Conservation (phyloP, 441 rosid genomes). For the Corymbia calophylla region DNA sequence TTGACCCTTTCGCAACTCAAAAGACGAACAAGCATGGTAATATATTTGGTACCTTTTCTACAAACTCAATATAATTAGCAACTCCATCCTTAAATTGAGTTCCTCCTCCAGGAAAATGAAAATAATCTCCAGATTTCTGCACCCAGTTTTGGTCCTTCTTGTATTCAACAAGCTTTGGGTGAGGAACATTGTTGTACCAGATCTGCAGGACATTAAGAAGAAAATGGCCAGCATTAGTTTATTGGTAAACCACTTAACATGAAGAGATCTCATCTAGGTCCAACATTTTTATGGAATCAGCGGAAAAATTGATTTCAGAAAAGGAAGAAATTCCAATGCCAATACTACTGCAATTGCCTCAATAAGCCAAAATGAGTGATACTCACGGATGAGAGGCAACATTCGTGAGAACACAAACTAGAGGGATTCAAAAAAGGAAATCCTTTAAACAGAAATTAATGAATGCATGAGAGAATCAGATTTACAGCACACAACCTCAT, state of each 20-base stretch:
- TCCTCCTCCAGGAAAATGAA: conserved; percentile 90
- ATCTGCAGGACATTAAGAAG: conserved; percentile 28
- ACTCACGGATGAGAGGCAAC: not conserved
- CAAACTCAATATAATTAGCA: conserved; percentile 44
- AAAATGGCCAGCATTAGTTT: not conserved
- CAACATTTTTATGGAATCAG: not conserved
- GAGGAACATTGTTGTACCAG: conserved; percentile 84
- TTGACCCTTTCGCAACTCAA: not conserved
- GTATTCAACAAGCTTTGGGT: conserved; percentile 88
- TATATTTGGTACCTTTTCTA: conserved; percentile 40
- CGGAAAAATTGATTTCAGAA: not conserved
- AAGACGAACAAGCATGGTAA: not conserved
- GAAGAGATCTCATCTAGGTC: not conserved
- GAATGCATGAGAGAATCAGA: not conserved
- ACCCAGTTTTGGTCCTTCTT: conserved; percentile 94
- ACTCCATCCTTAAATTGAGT: conserved; percentile 88
- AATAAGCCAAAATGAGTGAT: not conserved
- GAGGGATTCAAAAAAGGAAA: not conserved
- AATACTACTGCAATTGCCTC: not conserved
- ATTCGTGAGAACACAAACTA: not conserved
- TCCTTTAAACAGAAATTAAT: not conserved
- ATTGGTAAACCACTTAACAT: not conserved
- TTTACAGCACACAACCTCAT: not conserved
- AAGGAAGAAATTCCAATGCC: not conserved
- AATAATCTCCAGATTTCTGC: conserved; percentile 46